Percentiles rank a stretch among this genome's conserved stretches.
These are phyloP conservation scores for Aurinia saxatilis DNA, from an alignment of 345 rosid genomes.

Conservation along the genomic window DNA sequence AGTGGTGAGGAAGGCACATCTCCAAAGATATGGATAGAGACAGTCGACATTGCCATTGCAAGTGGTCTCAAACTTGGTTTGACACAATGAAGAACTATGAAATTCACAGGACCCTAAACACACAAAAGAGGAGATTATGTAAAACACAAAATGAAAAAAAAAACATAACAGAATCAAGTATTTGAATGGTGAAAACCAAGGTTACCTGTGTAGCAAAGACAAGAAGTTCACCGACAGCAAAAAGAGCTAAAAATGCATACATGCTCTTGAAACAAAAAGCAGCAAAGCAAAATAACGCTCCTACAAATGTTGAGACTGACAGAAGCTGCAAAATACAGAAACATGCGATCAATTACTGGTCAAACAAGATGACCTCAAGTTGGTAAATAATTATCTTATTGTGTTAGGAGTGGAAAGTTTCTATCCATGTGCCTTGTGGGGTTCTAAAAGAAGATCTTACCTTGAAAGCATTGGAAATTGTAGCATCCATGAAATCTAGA, in stretches of 20 bases:
- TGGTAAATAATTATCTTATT: not conserved
- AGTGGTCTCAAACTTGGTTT: conserved; percentile 86
- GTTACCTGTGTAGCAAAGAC: conserved; percentile 88
- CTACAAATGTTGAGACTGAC: conserved; percentile 56
- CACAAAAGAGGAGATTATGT: not conserved
- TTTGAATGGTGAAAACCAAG: not conserved
- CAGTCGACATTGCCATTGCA: conserved; percentile 98
- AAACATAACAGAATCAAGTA: not conserved
- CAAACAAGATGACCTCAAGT: not conserved
- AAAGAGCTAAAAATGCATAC: conserved; percentile 75
- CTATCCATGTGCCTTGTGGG: not conserved
- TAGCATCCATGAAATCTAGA: conserved; percentile 61
- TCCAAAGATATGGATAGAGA: conserved; percentile 87
- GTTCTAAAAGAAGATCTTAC: conserved; percentile 29
- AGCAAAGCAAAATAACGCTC: conserved; percentile 70
- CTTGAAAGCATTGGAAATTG: conserved; percentile 91
- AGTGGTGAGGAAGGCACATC: conserved; percentile 99
- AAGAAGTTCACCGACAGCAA: conserved; percentile 77
- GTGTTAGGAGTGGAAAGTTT: not conserved
- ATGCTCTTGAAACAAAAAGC: conserved; percentile 84
- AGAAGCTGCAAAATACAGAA: conserved; percentile 59
- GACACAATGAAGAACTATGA: conserved; percentile 77
- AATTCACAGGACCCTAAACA: conserved; percentile 93
- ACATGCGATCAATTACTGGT: not conserved
- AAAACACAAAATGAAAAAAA: not conserved